These are phyloP conservation scores for Trypanosoma brucei DNA, from an alignment of 208 protist species.

Conservation along the genomic window DNA sequence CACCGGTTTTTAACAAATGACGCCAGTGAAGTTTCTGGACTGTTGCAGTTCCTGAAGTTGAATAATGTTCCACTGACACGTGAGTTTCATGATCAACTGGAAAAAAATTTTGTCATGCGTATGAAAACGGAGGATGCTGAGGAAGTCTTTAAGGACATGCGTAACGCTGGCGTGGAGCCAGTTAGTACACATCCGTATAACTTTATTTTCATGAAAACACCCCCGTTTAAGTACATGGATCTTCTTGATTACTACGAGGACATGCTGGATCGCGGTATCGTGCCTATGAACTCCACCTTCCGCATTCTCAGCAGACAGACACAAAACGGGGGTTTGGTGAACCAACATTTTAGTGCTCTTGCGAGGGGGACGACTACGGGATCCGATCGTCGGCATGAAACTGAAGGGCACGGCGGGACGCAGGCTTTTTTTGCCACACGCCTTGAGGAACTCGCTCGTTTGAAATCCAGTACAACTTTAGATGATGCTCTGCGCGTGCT, in stretches of 20 bases:
- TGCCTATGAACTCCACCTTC: conserved; percentile 64
- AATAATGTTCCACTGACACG: conserved; percentile 40
- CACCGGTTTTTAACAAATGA: conserved; percentile 37
- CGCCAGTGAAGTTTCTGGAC: conserved; percentile 28
- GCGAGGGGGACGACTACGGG: conserved; percentile 16
- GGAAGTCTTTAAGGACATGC: conserved; percentile 54
- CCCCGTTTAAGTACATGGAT: conserved; percentile 25
- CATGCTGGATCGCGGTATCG: conserved; percentile 86
- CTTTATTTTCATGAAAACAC: conserved; percentile 73
- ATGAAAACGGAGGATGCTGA: conserved; percentile 71
- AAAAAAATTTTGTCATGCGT: conserved; percentile 59
- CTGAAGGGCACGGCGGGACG: conserved; percentile 18
- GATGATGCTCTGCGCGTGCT: conserved; percentile 74
- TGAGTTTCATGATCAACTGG: conserved; percentile 40
- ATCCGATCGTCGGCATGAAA: conserved; percentile 34
- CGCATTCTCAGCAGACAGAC: conserved; percentile 73
- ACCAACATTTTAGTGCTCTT: conserved; percentile 54
- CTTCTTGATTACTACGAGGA: conserved; percentile 82
- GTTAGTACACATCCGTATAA: conserved; percentile 74
- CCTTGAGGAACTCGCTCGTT: conserved; percentile 48
- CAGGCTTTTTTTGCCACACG: conserved; percentile 69
- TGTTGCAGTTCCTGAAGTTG: conserved; percentile 44
- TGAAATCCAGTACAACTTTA: conserved; percentile 29
- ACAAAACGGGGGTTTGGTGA: conserved; percentile 55
- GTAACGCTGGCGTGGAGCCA: conserved; percentile 52